A percentile compares a stretch with the other conserved stretches of the same genome.
These are phyloP conservation scores for Asterochloris sp. DNA, from an alignment of 139 green algal genomes.

Conservation along the genomic window DNA sequence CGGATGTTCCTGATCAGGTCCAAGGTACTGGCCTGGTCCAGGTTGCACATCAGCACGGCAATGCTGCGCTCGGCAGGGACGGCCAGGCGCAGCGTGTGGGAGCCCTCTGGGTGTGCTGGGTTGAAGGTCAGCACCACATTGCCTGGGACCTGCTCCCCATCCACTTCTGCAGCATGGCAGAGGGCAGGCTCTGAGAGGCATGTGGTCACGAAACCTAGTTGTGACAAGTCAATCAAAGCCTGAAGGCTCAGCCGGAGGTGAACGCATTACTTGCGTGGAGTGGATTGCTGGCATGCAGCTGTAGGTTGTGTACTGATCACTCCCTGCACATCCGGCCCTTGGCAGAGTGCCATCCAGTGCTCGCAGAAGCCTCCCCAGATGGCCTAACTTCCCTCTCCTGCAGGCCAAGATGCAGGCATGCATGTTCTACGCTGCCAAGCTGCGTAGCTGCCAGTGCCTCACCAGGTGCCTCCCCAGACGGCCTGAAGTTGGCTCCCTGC, in stretches of 20 bases:
- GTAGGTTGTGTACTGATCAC: no score
- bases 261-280: no score
- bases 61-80: constrained; percentile 41
- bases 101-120: constrained; percentile 58
- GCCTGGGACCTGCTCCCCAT: neutral
- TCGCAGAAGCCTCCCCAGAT: neutral
- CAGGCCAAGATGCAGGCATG: neutral
- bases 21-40: constrained; percentile 22
- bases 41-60: constrained; percentile 47
- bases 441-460: neutral
- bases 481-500: constrained; percentile 55
- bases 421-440: no score
- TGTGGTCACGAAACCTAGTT: no score
- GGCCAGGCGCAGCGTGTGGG: constrained; percentile 48
- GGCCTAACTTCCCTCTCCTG: neutral
- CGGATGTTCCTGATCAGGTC: constrained; percentile 53
- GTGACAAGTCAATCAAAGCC: no score
- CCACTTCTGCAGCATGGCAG: neutral
- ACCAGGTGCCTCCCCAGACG: constrained; percentile 4
- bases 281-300: no score
- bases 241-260: no score
- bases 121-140: constrained; percentile 49
- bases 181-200: neutral
- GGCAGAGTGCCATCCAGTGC: neutral
- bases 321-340: no score